These are phyloP conservation scores for Myriosclerotinia scirpicola DNA, from an alignment of 2,329 filamentous ascomycete genomes.

Conservation along the genomic window DNA sequence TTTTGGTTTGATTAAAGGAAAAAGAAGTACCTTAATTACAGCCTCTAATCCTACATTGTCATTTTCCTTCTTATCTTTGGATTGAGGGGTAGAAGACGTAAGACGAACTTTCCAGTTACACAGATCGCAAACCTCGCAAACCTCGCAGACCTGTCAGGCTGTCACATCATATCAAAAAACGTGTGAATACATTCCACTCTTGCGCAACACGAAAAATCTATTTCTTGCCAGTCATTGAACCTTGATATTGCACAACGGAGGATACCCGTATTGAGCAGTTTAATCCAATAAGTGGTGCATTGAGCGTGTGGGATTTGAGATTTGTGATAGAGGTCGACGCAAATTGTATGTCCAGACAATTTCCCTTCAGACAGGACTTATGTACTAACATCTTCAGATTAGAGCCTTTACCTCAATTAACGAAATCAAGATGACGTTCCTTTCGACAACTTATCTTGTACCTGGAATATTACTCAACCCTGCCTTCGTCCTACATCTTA, in stretches of 20 bases:
- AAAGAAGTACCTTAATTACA: background rate
- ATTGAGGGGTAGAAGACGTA: background rate
- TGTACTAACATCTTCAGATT: conserved; percentile 1
- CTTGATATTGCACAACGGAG: conserved; percentile 4
- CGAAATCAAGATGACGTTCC: conserved; percentile 33
- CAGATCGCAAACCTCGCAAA: background rate
- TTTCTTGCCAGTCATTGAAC: background rate
- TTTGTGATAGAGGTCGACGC: background rate
- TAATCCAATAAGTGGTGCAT: background rate
- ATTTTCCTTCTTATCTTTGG: background rate
- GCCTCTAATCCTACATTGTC: background rate
- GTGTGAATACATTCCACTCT: background rate
- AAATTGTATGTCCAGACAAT: background rate
- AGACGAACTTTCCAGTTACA: background rate
- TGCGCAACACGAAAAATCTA: conserved; percentile 5
- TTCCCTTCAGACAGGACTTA: background rate
- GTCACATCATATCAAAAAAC: background rate
- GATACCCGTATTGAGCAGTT: background rate
- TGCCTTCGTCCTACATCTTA: conserved; percentile 43
- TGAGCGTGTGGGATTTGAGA: background rate
- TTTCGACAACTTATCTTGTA: conserved; percentile 38
- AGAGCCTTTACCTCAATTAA: conserved; percentile 2
- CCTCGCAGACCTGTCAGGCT: conserved; percentile 8
- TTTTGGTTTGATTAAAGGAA: background rate
- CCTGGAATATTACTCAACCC: conserved; percentile 45